Evolutionary conservation across 83 land plant species (phyloP), one percentile per base, ranked within the genome.

Genomic region (Picea abies): DNA sequence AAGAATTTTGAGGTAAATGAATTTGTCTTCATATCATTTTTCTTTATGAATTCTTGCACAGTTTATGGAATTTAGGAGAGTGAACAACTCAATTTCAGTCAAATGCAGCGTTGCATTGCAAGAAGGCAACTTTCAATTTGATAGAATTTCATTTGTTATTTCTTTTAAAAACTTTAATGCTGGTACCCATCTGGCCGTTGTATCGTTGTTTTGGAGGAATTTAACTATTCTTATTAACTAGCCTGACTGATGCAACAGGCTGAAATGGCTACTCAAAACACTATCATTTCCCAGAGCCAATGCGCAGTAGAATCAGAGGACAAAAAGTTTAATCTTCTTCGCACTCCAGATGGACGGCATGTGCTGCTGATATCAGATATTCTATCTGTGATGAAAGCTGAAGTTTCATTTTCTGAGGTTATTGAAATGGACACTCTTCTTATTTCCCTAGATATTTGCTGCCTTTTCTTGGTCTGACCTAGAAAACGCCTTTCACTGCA

Each of bases 281-380:
- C n/a, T 75, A 22, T 20, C 58, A 56, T 8, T 75, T 5, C 58
- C 58, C 78, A 47, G 78, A 75, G 29, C 41, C 25, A 22, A 22
- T 56, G 23, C 4, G 25, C 58, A 12, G 25, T 73, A 10, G 56
- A 47, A 47, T 56, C 1, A 56, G 78, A 47, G 6, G 49, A 22
- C 23, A 11, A 75, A 47, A 47, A 3, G 10, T 75, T 22, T 22
- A 16, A 15, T 41, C 15, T 75, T 60, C 78, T n/a, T 75, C 6
- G 15, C 22, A 75, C 49, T 75, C 78, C 60, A 75, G 78, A 75
- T 47, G 78, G 78, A 23, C 29, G 26, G 49, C 15, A 44, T 22
- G 58, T 75, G 29, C 78, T 75, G 41, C 56, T 44, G 56, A 75
- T 75, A 11, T 75, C 78, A 9, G 78, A 75, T 75, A 75, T 75